Percentiles rank a stretch among this genome's conserved stretches.
These are phyloP conservation scores for Flaveria brownii DNA, from an alignment of 129 eudicot species.

Conservation along the genomic window DNA sequence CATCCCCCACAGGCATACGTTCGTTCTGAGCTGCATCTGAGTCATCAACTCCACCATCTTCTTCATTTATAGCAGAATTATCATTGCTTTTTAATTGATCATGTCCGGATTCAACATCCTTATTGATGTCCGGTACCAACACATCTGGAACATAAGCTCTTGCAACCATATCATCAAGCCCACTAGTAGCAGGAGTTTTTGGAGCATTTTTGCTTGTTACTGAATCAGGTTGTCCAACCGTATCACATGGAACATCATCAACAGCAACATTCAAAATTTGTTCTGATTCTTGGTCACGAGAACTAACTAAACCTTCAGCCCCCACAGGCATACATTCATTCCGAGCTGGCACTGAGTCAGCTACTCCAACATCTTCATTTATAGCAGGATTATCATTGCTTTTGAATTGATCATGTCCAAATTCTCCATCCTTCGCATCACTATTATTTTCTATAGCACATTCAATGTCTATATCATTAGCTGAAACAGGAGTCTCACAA, in stretches of 20 bases:
- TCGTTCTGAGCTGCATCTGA: constrained; percentile 23
- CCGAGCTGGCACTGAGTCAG: constrained; percentile 13
- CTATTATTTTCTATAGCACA: constrained; percentile 3
- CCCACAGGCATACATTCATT: constrained; percentile 22
- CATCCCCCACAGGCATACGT: constrained; percentile 16
- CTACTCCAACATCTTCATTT: constrained; percentile 22
- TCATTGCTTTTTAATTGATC: constrained; percentile 14
- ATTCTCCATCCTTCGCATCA: constrained; percentile 18
- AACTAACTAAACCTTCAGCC: constrained; percentile 4
- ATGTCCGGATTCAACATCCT: constrained; percentile 21
- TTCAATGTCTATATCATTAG: background rate
- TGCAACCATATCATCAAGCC: background rate
- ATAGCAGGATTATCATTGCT: background rate
- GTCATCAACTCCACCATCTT: constrained; percentile 23
- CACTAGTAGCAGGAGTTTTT: constrained; percentile 20
- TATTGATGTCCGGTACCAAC: constrained; percentile 11
- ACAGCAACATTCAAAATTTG: constrained; percentile 11
- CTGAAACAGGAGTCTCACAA: background rate
- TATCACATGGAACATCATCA: constrained; percentile 24
- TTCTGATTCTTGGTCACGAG: constrained; percentile 15
- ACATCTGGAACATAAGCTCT: constrained; percentile 6
- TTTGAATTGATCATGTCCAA: constrained; percentile 19
- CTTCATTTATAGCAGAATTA: background rate
- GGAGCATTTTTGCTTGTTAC: constrained; percentile 11
- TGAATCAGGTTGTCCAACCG: constrained; percentile 16